Base-by-base conservation (phyloP, 2,329 filamentous ascomycete genomes). In the Colletotrichum noveboracense region DNA sequence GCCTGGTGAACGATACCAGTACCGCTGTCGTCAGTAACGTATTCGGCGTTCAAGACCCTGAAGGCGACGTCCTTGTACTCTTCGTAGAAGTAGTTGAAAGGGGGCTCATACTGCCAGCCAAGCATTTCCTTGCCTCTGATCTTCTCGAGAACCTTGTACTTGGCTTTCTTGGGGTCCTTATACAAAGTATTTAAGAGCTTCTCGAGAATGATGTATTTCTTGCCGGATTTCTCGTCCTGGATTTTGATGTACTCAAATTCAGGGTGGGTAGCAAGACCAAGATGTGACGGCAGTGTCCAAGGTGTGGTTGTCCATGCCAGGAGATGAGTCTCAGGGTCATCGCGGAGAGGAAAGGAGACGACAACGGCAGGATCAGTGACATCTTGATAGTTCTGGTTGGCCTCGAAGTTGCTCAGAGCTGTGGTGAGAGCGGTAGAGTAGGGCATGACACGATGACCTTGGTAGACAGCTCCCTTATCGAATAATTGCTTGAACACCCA, bases 401-500 rank as follows among this genome's bases (percentile, higher is more conserved):
- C 94, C 86, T 97, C 95, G 80, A 96, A 96, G 84, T 97, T 96
- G 84, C 94, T 96, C 79, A 97, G 52, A 21, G 77, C 72, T 14
- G 77, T 79, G 21, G 77, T 76, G 28, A 75, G 62, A 34, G 76
- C 95, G 3, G 96, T 98, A 34, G 95, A 98, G 85, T 97, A 98
- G 14, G 96, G 96, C 95, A 98, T 97, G 77, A 98, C 95, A 82
- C 93, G 93, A 85, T 97, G 94, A 58, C 95, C 96, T 79, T 95
- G 94, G 84, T 98, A 98, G 71, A 98, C 95, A 77, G 94, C 89
- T 72, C 93, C 94, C 86, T 98, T 98, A 80, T 98, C 94, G 83
- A 95, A 97, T 28, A 98, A 89, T 83, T 96, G 92, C 88, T 97
- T 97, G 89, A 98, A 98, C 21, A 97, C 94, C 96, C 96, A 98